Evolutionary conservation across 768 basidiomycete genomes (phyloP).

Genomic region (Boletus sensibilis): DNA sequence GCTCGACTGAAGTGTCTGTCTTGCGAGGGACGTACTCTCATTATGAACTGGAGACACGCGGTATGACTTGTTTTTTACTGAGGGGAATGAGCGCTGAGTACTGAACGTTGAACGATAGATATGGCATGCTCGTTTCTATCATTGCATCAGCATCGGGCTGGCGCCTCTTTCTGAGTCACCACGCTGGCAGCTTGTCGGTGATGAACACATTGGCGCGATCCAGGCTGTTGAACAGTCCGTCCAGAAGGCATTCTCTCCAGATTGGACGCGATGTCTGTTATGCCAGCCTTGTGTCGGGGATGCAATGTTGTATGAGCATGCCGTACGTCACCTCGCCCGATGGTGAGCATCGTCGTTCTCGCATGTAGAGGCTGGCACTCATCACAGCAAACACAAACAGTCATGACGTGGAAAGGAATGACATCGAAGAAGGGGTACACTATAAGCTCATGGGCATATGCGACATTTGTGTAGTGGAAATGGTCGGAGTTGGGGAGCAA

Average conservation of each 20-base stretch:
- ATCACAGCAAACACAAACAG: slow-evolving; percentile 3
- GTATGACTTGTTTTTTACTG: neutral
- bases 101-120: slow-evolving; percentile 2
- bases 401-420: neutral
- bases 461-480: slow-evolving; percentile 2
- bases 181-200: slow-evolving; percentile 11
- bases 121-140: slow-evolving; percentile 7
- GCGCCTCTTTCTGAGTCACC: neutral
- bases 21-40: neutral
- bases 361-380: neutral
- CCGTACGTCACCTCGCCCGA: neutral
- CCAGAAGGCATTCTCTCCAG: neutral
- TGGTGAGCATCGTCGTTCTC: neutral
- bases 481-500: neutral
- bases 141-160: slow-evolving; percentile 2
- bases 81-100: neutral
- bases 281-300: slow-evolving; percentile 10
- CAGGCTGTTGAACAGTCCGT: slow-evolving; percentile 3
- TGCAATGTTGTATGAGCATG: neutral
- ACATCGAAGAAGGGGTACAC: neutral
- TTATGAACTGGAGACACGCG: slow-evolving; percentile 15
- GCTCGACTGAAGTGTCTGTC: slow-evolving; percentile 11
- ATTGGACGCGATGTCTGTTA: slow-evolving; percentile 7
- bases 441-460: neutral
- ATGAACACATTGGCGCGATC: slow-evolving; percentile 7